Base-by-base conservation (phyloP, 78 protist species). In the Dictyostelium citrinum region DNA sequence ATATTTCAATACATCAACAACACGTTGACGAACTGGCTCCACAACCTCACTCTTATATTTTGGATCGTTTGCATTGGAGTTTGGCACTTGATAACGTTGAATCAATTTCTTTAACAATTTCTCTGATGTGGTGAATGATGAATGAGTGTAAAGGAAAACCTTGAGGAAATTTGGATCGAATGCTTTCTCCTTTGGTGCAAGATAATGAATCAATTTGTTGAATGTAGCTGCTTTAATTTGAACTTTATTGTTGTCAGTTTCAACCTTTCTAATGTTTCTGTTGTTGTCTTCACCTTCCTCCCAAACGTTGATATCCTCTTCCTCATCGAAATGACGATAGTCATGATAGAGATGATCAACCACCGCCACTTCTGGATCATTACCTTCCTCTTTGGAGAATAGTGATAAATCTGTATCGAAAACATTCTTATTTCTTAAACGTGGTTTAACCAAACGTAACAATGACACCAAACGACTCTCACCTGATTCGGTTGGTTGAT, bases 301-400 rank as follows among this genome's bases (percentile, higher is more conserved):
- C 93, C 93, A 88, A 31, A 88, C 77, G 29, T 88, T 88, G 43
- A 68, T 67, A 67, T 88, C 93, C 58, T 88, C 93, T 45, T 78
- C 93, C 20, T 67, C 76, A 9, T 72, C 82, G 51, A 49, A 39
- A 60, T 80, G 72, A 58, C 91, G 81, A 43, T 78, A 88, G 17
- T 77, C 39, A 41, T 79, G 81, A 45, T 88, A 88, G 27, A 88
- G 64, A 49, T 88, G 70, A 82, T 88, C 93, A 16, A 88, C 93
- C 1, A 79, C 81, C 33, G 81, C 85, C 7, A 88, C 85, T 6
- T 88, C 93, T 33, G 82, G 79, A 37, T 88, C 93, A 16, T 39
- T 45, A 4, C 29, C 43, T 29, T 88, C 93, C 35, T 58, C 79
- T 27, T 58, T 88, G 5, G 82, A 29, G 33, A 61, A 88, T 22